Evolutionary conservation across 2,329 filamentous ascomycete genomes (phyloP), one percentile per base, ranked within the genome.

Genomic region (Claviceps pazoutovae): DNA sequence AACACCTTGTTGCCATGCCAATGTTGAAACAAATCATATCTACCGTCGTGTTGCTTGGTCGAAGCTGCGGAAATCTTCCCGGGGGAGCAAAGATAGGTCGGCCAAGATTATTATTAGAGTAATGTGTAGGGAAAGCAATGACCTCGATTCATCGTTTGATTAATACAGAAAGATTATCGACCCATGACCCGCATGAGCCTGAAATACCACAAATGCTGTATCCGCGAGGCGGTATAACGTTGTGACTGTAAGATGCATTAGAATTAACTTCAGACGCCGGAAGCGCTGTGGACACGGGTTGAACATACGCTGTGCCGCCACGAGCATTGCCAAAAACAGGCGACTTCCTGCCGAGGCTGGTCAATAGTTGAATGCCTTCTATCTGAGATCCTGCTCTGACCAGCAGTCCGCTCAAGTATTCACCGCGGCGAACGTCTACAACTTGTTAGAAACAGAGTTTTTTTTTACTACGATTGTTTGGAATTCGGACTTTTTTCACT

Each of bases 191-290:
- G 61, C 82, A 87, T 49, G 86, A 87, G 52, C 93, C 93, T 11
- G 87, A 85, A 56, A 97, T 76, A 54, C 93, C 93, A 55, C 86
- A 90, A 62, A 97, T 84, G 57, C 76, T 87, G 69, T 93, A 96
- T 48, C 91, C 91, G 58, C 86, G 77, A 11, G 93, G 93, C 49
- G 91, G 88, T 59, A 97, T 86, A 55, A 98, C 74, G 37, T 83
- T 93, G 66, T 90, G 84, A 56, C 91, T 96, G 59, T 1, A 26
- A 19, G 4, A 17, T 26, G 42, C 3, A 43, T 23, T n/a, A 44
- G n/a, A 44, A 38, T 50, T 21, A 51, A 38, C 44, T 34, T 8
- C 38, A 26, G 7, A 23, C 17, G 17, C 14, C 5, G 34, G 30
- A 42, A 21, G 47, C 45, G 23, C 14, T n/a, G 19, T 26, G 39